These are phyloP conservation scores for Phytopythium helicoides DNA, from an alignment of 352 stramenopile species.

Conservation along the genomic window DNA sequence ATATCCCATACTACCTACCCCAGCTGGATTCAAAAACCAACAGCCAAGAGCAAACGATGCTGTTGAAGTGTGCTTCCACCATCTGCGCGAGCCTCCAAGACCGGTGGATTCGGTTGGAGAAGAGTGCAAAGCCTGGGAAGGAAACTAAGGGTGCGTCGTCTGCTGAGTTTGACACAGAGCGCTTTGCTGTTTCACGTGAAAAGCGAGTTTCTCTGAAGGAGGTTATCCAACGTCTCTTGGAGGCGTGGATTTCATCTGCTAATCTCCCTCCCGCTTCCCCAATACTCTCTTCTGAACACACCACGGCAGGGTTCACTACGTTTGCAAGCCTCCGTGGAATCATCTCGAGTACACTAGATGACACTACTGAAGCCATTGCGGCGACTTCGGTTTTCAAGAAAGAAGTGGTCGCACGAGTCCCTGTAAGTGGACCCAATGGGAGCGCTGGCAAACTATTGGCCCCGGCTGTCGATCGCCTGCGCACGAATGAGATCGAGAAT, in stretches of 20 bases:
- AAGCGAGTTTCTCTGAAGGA: conserved; percentile 58
- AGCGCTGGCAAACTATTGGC: conserved; percentile 11
- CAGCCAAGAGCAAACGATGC: conserved; percentile 36
- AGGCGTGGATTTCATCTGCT: conserved; percentile 43
- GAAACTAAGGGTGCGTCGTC: conserved; percentile 19
- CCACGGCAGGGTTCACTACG: conserved; percentile 16
- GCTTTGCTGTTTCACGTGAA: conserved; percentile 49
- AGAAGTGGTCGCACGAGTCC: conserved; percentile 18
- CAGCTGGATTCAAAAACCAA: conserved; percentile 38
- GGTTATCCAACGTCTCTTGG: conserved; percentile 48
- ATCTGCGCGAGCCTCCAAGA: conserved; percentile 62
- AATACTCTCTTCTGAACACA: not conserved
- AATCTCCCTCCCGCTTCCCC: not conserved
- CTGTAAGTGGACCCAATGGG: conserved; percentile 9
- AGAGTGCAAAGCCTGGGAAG: conserved; percentile 27
- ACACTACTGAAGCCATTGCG: conserved; percentile 11
- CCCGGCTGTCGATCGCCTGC: conserved; percentile 24
- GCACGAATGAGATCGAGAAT: conserved; percentile 39
- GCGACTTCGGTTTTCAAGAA: conserved; percentile 38
- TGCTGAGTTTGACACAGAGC: conserved; percentile 52
- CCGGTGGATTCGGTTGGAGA: conserved; percentile 59
- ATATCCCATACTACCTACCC: conserved; percentile 41
- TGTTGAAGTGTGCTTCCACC: conserved; percentile 55
- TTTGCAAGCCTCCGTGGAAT: conserved; percentile 8
- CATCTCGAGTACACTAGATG: not conserved